Evolutionary conservation across 2,329 filamentous ascomycete genomes (phyloP), one percentile per base, ranked within the genome.

Genomic region (Trichophyton rubrum): DNA sequence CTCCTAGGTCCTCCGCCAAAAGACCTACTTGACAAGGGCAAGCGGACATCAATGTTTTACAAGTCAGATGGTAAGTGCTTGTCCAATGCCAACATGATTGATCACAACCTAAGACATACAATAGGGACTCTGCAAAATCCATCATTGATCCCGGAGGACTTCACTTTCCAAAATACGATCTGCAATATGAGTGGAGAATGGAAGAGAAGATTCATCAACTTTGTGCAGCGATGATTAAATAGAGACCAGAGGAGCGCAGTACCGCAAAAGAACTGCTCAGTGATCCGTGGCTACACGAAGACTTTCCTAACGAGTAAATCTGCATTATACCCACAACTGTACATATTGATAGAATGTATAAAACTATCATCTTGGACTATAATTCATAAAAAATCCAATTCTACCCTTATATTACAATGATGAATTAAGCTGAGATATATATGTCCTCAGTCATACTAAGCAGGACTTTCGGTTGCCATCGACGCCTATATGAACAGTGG

Each of bases 181-280:
- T 53, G 62, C 56, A 63, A 64, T 62, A 58, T 66, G 45, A 61
- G 62, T 51, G 67, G 64, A 7, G 66, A 71, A 30, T 70, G 74
- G 47, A 72, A 71, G 58, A 30, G 56, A 17, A 60, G 67, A 5
- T 75, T 73, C 40, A 61, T 73, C 30, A 57, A 66, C 24, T 72
- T 74, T 60, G 60, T 67, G 6, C 60, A 35, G 15, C 64, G 64
- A 74, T 73, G 71, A 63, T 74, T 3, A 63, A 63, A 45, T 74
- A 69, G 71, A 59, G 68, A 33, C 72, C 71, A 41, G 70, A 69
- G 61, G 59, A 71, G 41, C 65, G 72, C 56, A 64, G 63, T n/a
- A 72, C 68, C 4, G 72, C 72, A 1, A 69, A 66, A 41, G 67
- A 72, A 30, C 65, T 74, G 5, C 65, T 67, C 35, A 59, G 68